Percentiles rank a stretch among this genome's conserved stretches.
These are phyloP conservation scores for Sarocladium oryzae DNA, from an alignment of 2,329 filamentous ascomycete species.

Conservation along the genomic window DNA sequence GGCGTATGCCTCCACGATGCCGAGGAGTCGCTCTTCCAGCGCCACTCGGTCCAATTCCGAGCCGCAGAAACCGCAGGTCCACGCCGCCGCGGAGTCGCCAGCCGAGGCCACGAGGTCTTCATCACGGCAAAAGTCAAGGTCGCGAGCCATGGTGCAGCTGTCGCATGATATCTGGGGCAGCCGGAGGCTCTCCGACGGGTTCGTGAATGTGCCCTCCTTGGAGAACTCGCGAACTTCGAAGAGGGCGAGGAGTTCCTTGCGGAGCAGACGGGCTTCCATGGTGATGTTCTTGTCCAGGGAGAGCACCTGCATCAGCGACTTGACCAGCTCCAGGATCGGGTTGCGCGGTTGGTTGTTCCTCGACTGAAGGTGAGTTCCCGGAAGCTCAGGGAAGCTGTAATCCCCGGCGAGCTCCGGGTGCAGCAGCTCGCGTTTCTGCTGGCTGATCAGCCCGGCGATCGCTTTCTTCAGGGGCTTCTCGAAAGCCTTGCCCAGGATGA, in stretches of 20 bases:
- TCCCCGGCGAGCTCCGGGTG: constrained; percentile 83
- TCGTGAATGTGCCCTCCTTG: constrained; percentile 77
- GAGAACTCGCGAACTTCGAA: constrained; percentile 96
- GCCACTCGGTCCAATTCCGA: constrained; percentile 69
- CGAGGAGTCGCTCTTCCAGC: constrained; percentile 78
- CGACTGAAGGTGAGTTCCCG: constrained; percentile 53
- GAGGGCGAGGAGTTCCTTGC: constrained; percentile 80
- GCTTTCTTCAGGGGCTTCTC: constrained; percentile 88
- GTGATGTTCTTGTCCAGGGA: constrained; percentile 85
- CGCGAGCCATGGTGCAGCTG: constrained; percentile 81
- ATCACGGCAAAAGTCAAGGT: constrained; percentile 89
- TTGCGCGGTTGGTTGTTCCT: constrained; percentile 35
- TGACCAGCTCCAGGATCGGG: constrained; percentile 84
- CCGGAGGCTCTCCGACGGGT: constrained; percentile 70
- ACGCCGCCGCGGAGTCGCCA: constrained; percentile 32
- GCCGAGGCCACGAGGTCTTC: constrained; percentile 58
- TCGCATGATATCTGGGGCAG: constrained; percentile 77
- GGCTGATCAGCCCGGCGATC: constrained; percentile 71
- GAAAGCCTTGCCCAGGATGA: constrained; percentile 73
- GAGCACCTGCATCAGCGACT: constrained; percentile 86
- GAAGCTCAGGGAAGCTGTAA: constrained; percentile 77
- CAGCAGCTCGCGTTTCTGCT: constrained; percentile 81
- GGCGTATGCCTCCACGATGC: constrained; percentile 65
- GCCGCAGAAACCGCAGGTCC: constrained; percentile 73
- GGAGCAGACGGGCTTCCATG: constrained; percentile 77